Evolutionary conservation across 495 filamentous ascomycete species (phyloP), one percentile per base, ranked within the genome.

Genomic region (Xeromyces bisporus): DNA sequence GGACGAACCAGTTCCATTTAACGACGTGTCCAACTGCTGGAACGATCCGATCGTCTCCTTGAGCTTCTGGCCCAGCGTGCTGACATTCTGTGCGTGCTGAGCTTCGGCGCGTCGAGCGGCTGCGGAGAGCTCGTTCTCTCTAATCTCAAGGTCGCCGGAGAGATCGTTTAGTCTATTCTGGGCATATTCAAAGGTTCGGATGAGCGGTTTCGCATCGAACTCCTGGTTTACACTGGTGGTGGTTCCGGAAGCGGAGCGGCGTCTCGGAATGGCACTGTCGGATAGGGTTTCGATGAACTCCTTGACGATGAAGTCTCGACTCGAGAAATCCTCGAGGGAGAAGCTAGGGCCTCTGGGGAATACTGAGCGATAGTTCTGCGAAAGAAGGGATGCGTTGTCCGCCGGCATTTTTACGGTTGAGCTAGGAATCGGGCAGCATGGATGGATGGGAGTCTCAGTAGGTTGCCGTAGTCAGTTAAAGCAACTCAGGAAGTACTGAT

Each of bases 141-240:
- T 73, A 29, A 69, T 69, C 38, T 86, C 82, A 10, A 96, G 56
- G 33, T 93, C 81, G 31, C 89, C 81, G 0, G 84, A 84, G 5
- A 99, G 69, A 16, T 75, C 69, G 18, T 69, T 70, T 23, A 99
- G 67, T 17, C 80, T 80, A 21, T 69, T 66, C 17, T 93, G 64
- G 18, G 89, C 73, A 66, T 80, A 70, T 55, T 99, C 89, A 44
- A 99, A 96, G 10, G 81, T 84, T 24, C 91, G 74, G 39, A 99
- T 96, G 43, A 94, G 66, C 3, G 91, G 91, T 55, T 99, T 96
- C 1, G 91, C 91, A 48, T 99, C 91, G 48, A 99, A 99, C 28
- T 80, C 74, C 48, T 76, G 71, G 33, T 71, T 72, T 21, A 70
- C 41, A 62, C 62, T 33, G 60, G 71, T 33, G n/a, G 44, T 28